These are phyloP conservation scores for Paecilomyces dactylethromorphus DNA, from an alignment of 2,329 filamentous ascomycete species.

Conservation along the genomic window DNA sequence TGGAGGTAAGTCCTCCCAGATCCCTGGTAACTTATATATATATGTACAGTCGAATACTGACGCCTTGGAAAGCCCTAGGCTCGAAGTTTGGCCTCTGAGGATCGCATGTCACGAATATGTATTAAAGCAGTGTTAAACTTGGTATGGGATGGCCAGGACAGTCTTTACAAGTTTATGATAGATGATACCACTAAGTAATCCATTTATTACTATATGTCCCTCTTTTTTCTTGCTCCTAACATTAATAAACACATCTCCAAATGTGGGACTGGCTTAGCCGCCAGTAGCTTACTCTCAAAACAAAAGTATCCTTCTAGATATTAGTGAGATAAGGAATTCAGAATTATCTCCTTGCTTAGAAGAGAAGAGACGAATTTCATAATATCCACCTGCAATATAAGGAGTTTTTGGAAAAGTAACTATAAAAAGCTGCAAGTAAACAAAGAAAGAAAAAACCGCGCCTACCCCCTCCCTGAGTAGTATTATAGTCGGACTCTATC, in stretches of 20 bases:
- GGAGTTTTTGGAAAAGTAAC: neutral
- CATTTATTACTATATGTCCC: neutral
- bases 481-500: neutral
- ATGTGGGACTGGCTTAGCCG: neutral
- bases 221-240: neutral
- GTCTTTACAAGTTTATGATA: neutral
- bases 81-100: slow-evolving; percentile 10
- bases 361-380: neutral
- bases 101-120: neutral
- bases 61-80: slow-evolving; percentile 4
- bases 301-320: neutral
- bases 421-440: neutral
- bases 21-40: neutral
- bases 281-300: neutral
- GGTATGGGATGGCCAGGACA: neutral
- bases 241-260: neutral
- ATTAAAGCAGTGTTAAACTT: neutral
- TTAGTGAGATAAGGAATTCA: neutral
- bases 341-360: neutral
- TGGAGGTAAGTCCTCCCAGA: slow-evolving; percentile 44
- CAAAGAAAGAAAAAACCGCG: neutral
- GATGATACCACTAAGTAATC: neutral
- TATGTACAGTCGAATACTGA: neutral
- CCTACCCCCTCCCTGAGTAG: neutral
- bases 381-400: neutral